Percentiles rank a stretch among this genome's conserved stretches.
Conservation (phyloP, 169 alveolate species). For the Eimeria sp. region DNA sequence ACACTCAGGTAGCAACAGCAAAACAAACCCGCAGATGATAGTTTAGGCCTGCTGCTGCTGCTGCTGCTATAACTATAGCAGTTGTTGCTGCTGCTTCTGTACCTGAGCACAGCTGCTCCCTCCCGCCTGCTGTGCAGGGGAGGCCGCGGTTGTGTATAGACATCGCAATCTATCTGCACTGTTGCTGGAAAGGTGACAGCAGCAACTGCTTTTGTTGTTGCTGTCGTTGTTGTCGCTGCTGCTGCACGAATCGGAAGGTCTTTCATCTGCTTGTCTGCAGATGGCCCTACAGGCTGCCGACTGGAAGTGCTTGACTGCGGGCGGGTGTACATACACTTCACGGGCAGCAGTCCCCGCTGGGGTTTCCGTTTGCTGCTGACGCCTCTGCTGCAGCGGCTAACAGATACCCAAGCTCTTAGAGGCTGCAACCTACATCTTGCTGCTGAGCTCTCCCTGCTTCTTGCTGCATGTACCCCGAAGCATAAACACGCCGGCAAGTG, state of each 20-base stretch:
- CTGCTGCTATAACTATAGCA: too few relatives aligned
- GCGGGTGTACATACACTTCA: constrained; percentile 22
- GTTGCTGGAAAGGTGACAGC: too few relatives aligned
- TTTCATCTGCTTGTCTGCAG: neutral
- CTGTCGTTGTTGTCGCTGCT: neutral
- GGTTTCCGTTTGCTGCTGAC: constrained; percentile 67
- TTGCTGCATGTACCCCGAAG: constrained; percentile 50
- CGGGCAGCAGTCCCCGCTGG: constrained; percentile 77
- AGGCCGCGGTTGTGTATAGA: too few relatives aligned
- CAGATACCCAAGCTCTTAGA: constrained; percentile 65
- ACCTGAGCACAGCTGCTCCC: too few relatives aligned
- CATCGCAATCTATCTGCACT: too few relatives aligned
- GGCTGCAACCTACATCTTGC: constrained; percentile 72
- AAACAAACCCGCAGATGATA: too few relatives aligned
- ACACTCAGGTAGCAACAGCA: constrained; percentile 12
- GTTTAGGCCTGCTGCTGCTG: too few relatives aligned
- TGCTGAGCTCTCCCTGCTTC: constrained; percentile 70
- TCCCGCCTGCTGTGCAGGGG: too few relatives aligned
- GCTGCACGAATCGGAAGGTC: neutral
- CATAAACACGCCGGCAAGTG: constrained; percentile 33
- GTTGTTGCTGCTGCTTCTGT: too few relatives aligned
- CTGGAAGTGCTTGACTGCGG: constrained; percentile 62
- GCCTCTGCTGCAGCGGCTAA: constrained; percentile 68
- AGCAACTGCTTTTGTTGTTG: neutral
- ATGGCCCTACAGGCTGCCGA: constrained; percentile 19